These are phyloP conservation scores for Nakazawaea holstii DNA, from an alignment of 805 yeast species.

Conservation along the genomic window DNA sequence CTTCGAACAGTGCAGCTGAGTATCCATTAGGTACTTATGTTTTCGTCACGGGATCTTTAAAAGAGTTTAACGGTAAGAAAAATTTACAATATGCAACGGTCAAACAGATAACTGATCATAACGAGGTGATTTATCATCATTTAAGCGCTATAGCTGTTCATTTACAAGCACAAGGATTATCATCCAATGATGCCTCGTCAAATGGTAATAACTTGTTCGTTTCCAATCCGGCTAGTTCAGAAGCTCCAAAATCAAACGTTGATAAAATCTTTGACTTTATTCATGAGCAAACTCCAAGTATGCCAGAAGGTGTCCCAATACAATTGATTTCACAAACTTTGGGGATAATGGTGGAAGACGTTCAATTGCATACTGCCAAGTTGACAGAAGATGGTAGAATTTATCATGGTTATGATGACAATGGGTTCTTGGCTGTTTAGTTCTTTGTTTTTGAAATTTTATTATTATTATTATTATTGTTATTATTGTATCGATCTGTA, in stretches of 20 bases:
- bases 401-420: constrained; percentile 67
- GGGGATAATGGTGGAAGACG: constrained; percentile 43
- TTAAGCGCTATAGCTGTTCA: constrained; percentile 57
- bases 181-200: constrained; percentile 18
- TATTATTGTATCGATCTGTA: too few relatives aligned
- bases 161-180: constrained; percentile 48
- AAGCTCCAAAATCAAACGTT: constrained; percentile 27
- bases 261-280: constrained; percentile 46
- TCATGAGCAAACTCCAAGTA: constrained; percentile 43
- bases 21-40: constrained; percentile 54
- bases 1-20: constrained; percentile 24
- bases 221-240: constrained; percentile 17
- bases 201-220: constrained; percentile 33
- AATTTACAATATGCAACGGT: constrained; percentile 61
- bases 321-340: constrained; percentile 55
- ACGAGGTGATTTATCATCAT: constrained; percentile 64
- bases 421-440: constrained; percentile 49
- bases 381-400: constrained; percentile 65
- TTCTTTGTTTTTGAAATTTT: constrained; percentile 22
- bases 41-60: constrained; percentile 48
- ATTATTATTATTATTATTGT: neutral
- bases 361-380: constrained; percentile 41
- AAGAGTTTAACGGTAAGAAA: constrained; percentile 58
- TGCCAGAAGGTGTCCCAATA: constrained; percentile 76
- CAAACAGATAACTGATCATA: constrained; percentile 53